Evolutionary conservation across 1,139 yeast genomes (phyloP), one percentile per base, ranked within the genome.

Genomic region (Diutina rugosa): DNA sequence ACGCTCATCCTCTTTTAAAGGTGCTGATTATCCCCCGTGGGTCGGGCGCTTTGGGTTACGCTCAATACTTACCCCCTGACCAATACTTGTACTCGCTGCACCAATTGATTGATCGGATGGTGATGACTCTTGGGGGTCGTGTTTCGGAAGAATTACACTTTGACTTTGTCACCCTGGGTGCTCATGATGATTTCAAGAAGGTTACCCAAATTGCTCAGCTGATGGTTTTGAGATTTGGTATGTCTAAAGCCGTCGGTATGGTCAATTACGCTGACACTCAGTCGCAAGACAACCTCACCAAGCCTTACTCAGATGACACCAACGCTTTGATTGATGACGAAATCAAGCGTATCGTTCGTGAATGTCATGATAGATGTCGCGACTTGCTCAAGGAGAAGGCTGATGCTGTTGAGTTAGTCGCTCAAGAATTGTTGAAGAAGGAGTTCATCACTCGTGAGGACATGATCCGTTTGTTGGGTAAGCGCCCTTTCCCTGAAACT

Each of bases 21-120:
- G 99, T 93, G 18, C 89, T 97, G 6, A 93, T 93, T 65, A 90
- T 93, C 61, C 99, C 99, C 56, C 83, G 98, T 67, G 98, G 98
- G 9, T 90, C 86, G 72, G 97, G 96, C 57, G 96, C 98, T 1
- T 77, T 93, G 57, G 99, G 99, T n/a, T 93, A 93, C 69, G 99
- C 99, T 1, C 97, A 93, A 69, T 93, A 93, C 68, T 77, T 95
- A 61, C 99, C 99, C 14, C 90, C 96, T 7, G 99, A 93, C 68
- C 89, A 87, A 66, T 90, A 90, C 64, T 77, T 93, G 64, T 78
- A 89, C 64, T 82, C 88, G 30, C 82, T 87, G 59, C 83, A 83
- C 62, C 96, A 93, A 70, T 81, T 91, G 62, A 73, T 74, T 63
- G 96, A 93, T 68, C 79, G 96, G 63, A 93, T 93, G 97, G 83